Percentiles rank a stretch among this genome's conserved stretches.
Evolutionary conservation across 2,329 filamentous ascomycete genomes (phyloP).

Genomic region (Calonectria crousiana): DNA sequence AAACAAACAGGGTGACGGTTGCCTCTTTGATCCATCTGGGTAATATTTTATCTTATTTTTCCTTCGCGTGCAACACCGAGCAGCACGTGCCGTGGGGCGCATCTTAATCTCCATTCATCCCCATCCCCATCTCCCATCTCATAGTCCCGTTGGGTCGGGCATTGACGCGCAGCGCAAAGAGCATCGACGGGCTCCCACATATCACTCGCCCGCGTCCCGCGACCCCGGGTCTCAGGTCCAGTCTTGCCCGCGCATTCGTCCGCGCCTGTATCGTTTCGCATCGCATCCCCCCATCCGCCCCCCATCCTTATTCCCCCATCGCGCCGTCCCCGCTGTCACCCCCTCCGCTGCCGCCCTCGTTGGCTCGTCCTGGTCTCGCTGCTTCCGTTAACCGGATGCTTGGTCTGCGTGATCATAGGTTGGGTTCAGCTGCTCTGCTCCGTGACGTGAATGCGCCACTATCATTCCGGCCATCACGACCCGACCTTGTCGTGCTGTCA

Average conservation of each 20-base stretch:
- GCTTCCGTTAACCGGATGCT: slow-evolving; percentile 15
- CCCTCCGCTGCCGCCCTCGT: slow-evolving; percentile 24
- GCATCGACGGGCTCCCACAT: background rate
- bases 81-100: slow-evolving; percentile 37
- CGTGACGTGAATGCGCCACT: slow-evolving; percentile 29
- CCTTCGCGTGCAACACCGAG: slow-evolving; percentile 26
- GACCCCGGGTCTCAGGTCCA: slow-evolving; percentile 7
- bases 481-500: slow-evolving; percentile 13
- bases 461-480: slow-evolving; percentile 27
- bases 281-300: background rate
- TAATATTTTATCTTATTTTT: background rate
- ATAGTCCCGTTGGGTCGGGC: slow-evolving; percentile 14
- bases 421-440: slow-evolving; percentile 12
- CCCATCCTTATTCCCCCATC: background rate
- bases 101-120: slow-evolving; percentile 9
- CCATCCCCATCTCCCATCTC: background rate
- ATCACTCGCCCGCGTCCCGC: background rate
- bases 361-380: background rate
- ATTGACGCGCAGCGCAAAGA: slow-evolving; percentile 10
- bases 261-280: slow-evolving; percentile 1
- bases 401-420: slow-evolving; percentile 14
- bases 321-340: background rate
- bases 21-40: background rate
- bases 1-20: background rate
- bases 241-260: slow-evolving; percentile 6